phyloP scores from a whole-genome alignment of 2,329 filamentous ascomycete species.

The Cucurbitaria berberidis region DNA sequence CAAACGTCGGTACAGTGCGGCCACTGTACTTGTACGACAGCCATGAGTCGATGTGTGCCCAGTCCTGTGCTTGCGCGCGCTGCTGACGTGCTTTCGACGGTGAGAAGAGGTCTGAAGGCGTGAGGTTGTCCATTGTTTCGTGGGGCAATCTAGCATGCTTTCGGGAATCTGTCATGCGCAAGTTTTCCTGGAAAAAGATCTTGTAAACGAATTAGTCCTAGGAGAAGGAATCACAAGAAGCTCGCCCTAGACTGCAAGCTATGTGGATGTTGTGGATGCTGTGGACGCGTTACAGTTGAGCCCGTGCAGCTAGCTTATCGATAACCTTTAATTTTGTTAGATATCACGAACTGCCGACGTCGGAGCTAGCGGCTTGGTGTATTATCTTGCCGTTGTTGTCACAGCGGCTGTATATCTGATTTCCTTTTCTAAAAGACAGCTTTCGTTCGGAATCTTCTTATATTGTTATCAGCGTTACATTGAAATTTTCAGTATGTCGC shows the following conservation, averaged over 20 bases:
- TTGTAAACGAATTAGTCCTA: neutral
- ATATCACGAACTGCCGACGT: conserved; percentile 36
- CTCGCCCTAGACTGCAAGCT: neutral
- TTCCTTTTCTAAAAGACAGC: conserved; percentile 1
- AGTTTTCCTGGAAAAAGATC: neutral
- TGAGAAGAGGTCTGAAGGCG: conserved; percentile 59
- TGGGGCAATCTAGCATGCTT: neutral
- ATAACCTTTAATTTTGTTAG: conserved; percentile 38
- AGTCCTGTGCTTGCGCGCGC: conserved; percentile 85
- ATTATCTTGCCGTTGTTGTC: conserved; percentile 21
- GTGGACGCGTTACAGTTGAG: conserved; percentile 13
- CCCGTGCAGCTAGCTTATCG: conserved; percentile 37
- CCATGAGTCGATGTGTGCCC: conserved; percentile 88
- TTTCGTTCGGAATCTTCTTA: too few species aligned
- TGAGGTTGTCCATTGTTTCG: conserved; percentile 42
- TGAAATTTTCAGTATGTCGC: conserved; percentile 25
- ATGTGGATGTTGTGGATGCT: neutral
- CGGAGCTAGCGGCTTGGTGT: conserved; percentile 31
- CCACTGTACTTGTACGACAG: conserved; percentile 70
- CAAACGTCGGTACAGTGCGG: conserved; percentile 73
- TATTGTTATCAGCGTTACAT: conserved; percentile 7
- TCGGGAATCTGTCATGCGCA: neutral
- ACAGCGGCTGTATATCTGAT: conserved; percentile 10
- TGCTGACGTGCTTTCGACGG: conserved; percentile 73
- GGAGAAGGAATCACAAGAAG: neutral